phyloP scores from a whole-genome alignment of 345 rosid genomes.

The Arabidopsis arenosa region DNA sequence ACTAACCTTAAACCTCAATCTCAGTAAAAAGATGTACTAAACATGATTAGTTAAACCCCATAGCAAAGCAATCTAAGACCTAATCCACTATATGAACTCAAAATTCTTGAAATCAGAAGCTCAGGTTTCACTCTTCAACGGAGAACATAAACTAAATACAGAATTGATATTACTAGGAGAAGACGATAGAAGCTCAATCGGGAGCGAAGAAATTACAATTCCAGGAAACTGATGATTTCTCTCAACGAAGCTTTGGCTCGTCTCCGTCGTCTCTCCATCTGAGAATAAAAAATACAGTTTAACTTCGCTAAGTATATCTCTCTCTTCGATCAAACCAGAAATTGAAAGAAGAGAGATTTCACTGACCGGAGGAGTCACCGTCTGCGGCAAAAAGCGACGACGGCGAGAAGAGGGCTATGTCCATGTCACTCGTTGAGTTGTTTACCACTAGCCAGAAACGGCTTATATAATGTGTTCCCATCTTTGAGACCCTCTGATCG shows the following conservation, averaged over 20 bases:
- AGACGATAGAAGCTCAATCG: not conserved
- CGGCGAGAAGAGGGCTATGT: slow-evolving; percentile 94
- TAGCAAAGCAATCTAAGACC: slow-evolving; percentile 10
- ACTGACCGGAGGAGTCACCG: slow-evolving; percentile 53
- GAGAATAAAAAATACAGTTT: not conserved
- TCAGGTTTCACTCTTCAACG: not conserved
- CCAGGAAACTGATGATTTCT: slow-evolving; percentile 85
- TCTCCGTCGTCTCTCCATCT: slow-evolving; percentile 57
- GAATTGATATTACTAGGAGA: not conserved
- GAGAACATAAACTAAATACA: not conserved
- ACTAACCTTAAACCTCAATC: not conserved
- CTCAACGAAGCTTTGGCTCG: slow-evolving; percentile 68
- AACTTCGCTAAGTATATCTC: not conserved
- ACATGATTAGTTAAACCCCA: slow-evolving; percentile 14
- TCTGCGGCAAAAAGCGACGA: slow-evolving; percentile 79
- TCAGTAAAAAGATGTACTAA: not conserved
- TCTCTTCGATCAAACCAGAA: slow-evolving; percentile 22
- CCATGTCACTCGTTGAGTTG: slow-evolving; percentile 53
- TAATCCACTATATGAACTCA: slow-evolving; percentile 1
- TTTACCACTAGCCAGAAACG: not conserved
- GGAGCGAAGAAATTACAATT: slow-evolving; percentile 54
- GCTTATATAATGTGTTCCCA: not conserved
- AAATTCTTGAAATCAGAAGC: slow-evolving; percentile 4
- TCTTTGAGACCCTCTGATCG: not conserved
- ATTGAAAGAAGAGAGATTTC: not conserved